These are phyloP conservation scores for Candida insectorum DNA, from an alignment of 805 yeast species.

Conservation along the genomic window DNA sequence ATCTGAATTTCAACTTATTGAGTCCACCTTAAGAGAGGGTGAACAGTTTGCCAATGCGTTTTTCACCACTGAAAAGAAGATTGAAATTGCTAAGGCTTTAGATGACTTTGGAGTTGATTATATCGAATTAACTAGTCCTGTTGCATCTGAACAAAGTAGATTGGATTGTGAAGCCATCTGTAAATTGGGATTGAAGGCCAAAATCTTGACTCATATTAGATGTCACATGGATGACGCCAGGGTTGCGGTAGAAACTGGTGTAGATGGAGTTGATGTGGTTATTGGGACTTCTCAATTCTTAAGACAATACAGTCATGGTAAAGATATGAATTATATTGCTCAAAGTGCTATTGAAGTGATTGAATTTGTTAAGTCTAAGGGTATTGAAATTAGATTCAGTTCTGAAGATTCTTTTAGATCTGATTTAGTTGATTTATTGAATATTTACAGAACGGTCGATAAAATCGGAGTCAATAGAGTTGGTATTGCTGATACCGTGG, in stretches of 20 bases:
- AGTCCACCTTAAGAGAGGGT: conserved; percentile 60
- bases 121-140: conserved; percentile 59
- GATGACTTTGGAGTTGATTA: conserved; percentile 62
- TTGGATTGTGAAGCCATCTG: conserved; percentile 58
- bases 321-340: conserved; percentile 58
- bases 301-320: conserved; percentile 57
- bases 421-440: conserved; percentile 56
- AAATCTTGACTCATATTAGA: conserved; percentile 56
- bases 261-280: conserved; percentile 60
- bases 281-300: conserved; percentile 58
- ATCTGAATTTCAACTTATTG: conserved; percentile 50
- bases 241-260: conserved; percentile 61
- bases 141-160: conserved; percentile 56
- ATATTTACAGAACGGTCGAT: conserved; percentile 58
- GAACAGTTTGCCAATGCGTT: conserved; percentile 65
- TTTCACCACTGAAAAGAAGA: conserved; percentile 53
- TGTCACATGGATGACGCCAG: conserved; percentile 62
- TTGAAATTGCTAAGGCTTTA: conserved; percentile 57
- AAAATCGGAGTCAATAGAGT: conserved; percentile 61
- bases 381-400: conserved; percentile 55
- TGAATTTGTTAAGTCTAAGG: conserved; percentile 58
- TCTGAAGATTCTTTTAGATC: conserved; percentile 62
- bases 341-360: conserved; percentile 56
- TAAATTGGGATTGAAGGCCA: conserved; percentile 56
- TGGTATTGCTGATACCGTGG: conserved; percentile 63